Evolutionary conservation across 257 asterid genomes (phyloP).

Genomic region (Striga asiatica): DNA sequence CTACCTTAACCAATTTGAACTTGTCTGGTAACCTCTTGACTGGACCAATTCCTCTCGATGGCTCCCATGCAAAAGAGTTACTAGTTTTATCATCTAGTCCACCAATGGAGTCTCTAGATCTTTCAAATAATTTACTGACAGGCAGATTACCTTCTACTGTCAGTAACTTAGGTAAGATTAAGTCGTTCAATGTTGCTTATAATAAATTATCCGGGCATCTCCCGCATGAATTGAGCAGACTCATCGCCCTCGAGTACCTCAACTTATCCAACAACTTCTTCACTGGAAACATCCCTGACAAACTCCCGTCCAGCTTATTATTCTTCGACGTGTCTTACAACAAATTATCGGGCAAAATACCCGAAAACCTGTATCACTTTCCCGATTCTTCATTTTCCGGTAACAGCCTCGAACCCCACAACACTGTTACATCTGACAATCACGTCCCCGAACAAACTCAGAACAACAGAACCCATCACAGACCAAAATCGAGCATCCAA

Average conservation of each 20-base stretch:
- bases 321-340: constrained; percentile 52
- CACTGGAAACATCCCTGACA: constrained; percentile 46
- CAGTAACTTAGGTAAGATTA: constrained; percentile 50
- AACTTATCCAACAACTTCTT: constrained; percentile 56
- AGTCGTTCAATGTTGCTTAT: constrained; percentile 45
- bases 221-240: constrained; percentile 49
- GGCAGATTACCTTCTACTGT: constrained; percentile 46
- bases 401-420: constrained; percentile 18
- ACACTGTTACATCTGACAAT: background rate
- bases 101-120: constrained; percentile 58
- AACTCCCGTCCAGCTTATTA: constrained; percentile 37
- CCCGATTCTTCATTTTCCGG: constrained; percentile 65
- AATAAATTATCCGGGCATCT: constrained; percentile 54
- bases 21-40: constrained; percentile 49
- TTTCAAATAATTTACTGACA: constrained; percentile 45
- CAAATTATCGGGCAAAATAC: constrained; percentile 42
- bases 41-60: constrained; percentile 54
- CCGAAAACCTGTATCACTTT: constrained; percentile 41
- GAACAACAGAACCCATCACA: constrained; percentile 8
- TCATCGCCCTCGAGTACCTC: constrained; percentile 43
- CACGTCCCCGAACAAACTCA: constrained; percentile 13
- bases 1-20: constrained; percentile 38
- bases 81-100: constrained; percentile 43
- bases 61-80: constrained; percentile 36
- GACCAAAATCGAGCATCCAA: constrained; percentile 36